phyloP scores from a whole-genome alignment of 169 alveolate species.

The Eimeria praecox region DNA sequence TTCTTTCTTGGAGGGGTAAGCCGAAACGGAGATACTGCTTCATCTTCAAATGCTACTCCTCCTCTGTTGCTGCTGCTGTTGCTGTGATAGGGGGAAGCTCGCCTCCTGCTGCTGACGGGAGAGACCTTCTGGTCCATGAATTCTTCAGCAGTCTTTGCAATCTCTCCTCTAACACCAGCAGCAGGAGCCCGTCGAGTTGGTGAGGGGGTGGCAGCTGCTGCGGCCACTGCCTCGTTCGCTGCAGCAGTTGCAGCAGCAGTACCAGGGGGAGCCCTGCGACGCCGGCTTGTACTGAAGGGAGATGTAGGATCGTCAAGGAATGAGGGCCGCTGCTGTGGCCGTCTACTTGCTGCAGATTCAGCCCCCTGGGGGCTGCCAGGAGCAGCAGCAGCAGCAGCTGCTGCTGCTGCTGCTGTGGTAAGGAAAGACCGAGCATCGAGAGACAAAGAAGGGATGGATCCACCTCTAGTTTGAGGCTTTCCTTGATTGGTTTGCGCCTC shows the following conservation, averaged over 20 bases:
- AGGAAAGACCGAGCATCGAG: slow-evolving; percentile 66
- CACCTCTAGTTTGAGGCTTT: background rate
- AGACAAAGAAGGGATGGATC: background rate
- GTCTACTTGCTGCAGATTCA: background rate
- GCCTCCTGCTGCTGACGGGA: slow-evolving; percentile 73
- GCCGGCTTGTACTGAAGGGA: slow-evolving; percentile 63
- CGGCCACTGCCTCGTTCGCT: slow-evolving; percentile 22
- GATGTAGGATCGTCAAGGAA: slow-evolving; percentile 49
- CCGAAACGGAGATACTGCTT: slow-evolving; percentile 30
- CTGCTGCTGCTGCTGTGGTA: slow-evolving; percentile 68
- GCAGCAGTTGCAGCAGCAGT: slow-evolving; percentile 64
- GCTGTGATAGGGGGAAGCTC: slow-evolving; percentile 66
- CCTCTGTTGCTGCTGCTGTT: slow-evolving; percentile 32
- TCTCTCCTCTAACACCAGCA: slow-evolving; percentile 1
- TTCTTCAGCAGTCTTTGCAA: background rate
- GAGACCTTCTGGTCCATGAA: slow-evolving; percentile 54
- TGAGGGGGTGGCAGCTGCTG: slow-evolving; percentile 66
- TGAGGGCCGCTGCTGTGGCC: slow-evolving; percentile 65
- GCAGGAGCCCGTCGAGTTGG: slow-evolving; percentile 28
- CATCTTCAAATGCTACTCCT: background rate
- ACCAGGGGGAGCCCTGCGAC: slow-evolving; percentile 50
- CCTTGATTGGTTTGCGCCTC: background rate
- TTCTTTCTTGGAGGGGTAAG: slow-evolving; percentile 67
- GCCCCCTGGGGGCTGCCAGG: slow-evolving; percentile 63
- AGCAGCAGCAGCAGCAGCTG: slow-evolving; percentile 70